Conservation (phyloP, 345 rosid genomes). For the Bruguiera parviflora region DNA sequence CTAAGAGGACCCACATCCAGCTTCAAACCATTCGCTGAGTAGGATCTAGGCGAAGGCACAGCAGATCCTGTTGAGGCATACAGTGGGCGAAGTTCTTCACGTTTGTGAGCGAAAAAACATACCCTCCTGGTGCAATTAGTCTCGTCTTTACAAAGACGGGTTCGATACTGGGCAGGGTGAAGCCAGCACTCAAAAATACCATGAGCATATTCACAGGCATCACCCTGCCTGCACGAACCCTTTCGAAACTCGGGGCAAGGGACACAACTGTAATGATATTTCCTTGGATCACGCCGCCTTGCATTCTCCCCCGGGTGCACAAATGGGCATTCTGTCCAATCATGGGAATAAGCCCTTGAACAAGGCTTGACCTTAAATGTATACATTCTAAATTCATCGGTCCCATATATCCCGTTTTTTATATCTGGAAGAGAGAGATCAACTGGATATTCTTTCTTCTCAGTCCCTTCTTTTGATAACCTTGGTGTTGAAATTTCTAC, state of each 20-base stretch:
- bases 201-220: constrained; percentile 84
- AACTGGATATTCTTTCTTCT: constrained; percentile 81
- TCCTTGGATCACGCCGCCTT: constrained; percentile 87
- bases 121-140: constrained; percentile 67
- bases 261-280: constrained; percentile 84
- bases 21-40: constrained; percentile 42
- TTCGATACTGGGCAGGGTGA: constrained; percentile 94
- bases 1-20: constrained; percentile 63
- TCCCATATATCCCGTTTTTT: constrained; percentile 72
- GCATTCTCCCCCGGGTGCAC: constrained; percentile 98
- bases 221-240: constrained; percentile 83
- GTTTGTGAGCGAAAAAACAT: constrained; percentile 93
- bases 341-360: constrained; percentile 94
- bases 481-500: constrained; percentile 37
- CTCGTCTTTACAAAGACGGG: constrained; percentile 86
- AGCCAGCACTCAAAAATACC: constrained; percentile 97
- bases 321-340: constrained; percentile 96
- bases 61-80: constrained; percentile 85
- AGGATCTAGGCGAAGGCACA: constrained; percentile 72
- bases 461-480: constrained; percentile 38
- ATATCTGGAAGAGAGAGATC: constrained; percentile 87
- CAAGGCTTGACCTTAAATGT: constrained; percentile 88
- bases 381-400: constrained; percentile 92
- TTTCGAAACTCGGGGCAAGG: constrained; percentile 93
- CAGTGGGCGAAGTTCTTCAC: constrained; percentile 80